Base-by-base conservation (phyloP, 1,284 basidiomycete genomes). In the Pseudozyma hubeiensis region DNA sequence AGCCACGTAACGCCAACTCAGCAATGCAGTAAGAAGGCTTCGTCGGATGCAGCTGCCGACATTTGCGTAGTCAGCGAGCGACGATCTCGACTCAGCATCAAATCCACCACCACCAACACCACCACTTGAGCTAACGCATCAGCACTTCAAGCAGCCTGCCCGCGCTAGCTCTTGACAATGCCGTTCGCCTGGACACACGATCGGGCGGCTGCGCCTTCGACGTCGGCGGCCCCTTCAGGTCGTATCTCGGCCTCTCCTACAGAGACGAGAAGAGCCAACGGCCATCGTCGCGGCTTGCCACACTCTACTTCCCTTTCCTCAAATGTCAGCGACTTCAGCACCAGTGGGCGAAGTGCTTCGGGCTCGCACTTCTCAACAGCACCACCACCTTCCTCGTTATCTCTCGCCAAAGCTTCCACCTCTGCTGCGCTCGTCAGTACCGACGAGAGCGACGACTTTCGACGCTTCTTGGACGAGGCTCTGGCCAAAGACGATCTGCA, bases 381-480 rank as follows among this genome's bases (percentile, higher is more conserved):
- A 39, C 37, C 34, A 5, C 50, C 60, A 33, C 53, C 66, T 1
- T 40, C 58, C 11, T 62, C 68, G 4, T 31, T 69, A 9, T 53
- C 66, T 1, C n/a, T 67, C 8, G 17, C 55, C 10, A 75, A 61
- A 19, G 51, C 67, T 19, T 54, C 72, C 19, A 60, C 59, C 8
- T 64, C 67, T 5, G 60, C 67, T 7, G 66, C 72, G 0, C 44
- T 66, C 13, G 60, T 53, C 16, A 70, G 54, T 24, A 31, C 63
- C 8, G 60, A 70, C 19, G 63, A 65, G 40, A 68, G 52, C 47
- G 63, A 69, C 55, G 65, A 74, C 46, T 68, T 65, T 43, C 61
- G 56, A 8, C 54, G 53, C 40, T 65, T 66, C 29, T 40, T 66
- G 17, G 59, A 66, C 44, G 47, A 66, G 41, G 62, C 63, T 1